Base-by-base conservation (phyloP, 768 basidiomycete genomes). In the Tephrocybe sp. region DNA sequence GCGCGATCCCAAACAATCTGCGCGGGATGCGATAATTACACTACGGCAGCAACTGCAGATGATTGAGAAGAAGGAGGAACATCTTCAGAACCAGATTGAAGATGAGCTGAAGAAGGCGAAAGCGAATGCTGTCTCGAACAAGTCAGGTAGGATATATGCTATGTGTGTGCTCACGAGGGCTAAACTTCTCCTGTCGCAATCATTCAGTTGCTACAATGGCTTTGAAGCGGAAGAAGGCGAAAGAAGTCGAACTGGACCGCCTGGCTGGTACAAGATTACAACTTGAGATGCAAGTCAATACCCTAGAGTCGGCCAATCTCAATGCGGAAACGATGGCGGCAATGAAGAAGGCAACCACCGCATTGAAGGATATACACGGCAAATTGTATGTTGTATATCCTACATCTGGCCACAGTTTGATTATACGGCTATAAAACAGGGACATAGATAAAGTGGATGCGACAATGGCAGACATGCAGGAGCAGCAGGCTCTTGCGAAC, bases 21-120 rank as follows among this genome's bases (percentile, higher is more conserved):
- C 96, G 37, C 80, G 92, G 55, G 92, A 97, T 65, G 92, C 97
- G 40, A 99, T 99, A 67, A 89, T 98, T 52, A 80, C 79, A 37
- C 77, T 99, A 59, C 84, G 96, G 62, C 88, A 96, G 71, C 94
- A 98, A 67, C 80, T 98, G 54, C 83, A 92, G 71, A 89, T 96
- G 86, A 84, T 98, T 59, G 94, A 98, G 82, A 99, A 98, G 92
- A 98, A 96, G 78, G 97, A 98, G 75, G 96, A 98, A 68, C 79
- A 91, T 69, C 74, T 98, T 54, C 87, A 89, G 78, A 94, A 90
- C 83, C 93, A 95, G 84, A 90, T 97, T 57, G 93, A 96, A 45
- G 93, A 97, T 56, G 96, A 98, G 62, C 57, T 84, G 60, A 86
- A 85, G 79, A 96, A 92, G 74, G 97, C 97, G 13, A 87, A 80